Conservation (phyloP, 345 rosid species). For the Citrus mangshanensis region DNA sequence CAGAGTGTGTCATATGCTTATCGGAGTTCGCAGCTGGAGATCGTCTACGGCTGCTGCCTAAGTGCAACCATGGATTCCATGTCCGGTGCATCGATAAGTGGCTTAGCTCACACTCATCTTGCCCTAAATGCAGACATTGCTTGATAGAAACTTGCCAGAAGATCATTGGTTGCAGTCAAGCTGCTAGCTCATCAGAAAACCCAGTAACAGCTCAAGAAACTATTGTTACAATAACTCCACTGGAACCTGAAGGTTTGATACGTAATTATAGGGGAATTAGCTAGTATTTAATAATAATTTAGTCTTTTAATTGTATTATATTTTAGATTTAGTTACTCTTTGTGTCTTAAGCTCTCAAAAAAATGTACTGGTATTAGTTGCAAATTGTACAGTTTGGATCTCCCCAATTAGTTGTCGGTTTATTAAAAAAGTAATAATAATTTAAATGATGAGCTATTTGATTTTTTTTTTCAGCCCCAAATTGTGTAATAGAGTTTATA, state of each 20-base stretch:
- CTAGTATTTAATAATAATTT: neutral
- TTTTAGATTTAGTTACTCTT: conserved; percentile 18
- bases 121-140: conserved; percentile 95
- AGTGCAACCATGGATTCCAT: conserved; percentile 86
- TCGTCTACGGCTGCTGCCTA: conserved; percentile 63
- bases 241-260: conserved; percentile 55
- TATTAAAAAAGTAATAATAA: too few relatives aligned
- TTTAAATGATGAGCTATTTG: conserved; percentile 19
- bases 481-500: neutral
- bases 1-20: conserved; percentile 79
- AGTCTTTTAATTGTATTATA: conserved; percentile 12
- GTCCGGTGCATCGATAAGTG: conserved; percentile 82
- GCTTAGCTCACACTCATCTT: conserved; percentile 86
- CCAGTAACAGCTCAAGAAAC: conserved; percentile 33
- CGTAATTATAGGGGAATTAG: conserved; percentile 38
- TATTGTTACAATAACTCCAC: conserved; percentile 38
- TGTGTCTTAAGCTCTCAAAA: conserved; percentile 12
- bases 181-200: conserved; percentile 29
- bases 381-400: conserved; percentile 24
- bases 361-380: conserved; percentile 5
- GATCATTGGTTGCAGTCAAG: conserved; percentile 49
- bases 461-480: neutral
- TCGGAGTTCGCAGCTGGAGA: conserved; percentile 62
- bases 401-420: too few relatives aligned
- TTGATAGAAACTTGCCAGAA: conserved; percentile 74